phyloP scores from a whole-genome alignment of 1,284 basidiomycete genomes.

The Austroboletus novae-zelandiae region DNA sequence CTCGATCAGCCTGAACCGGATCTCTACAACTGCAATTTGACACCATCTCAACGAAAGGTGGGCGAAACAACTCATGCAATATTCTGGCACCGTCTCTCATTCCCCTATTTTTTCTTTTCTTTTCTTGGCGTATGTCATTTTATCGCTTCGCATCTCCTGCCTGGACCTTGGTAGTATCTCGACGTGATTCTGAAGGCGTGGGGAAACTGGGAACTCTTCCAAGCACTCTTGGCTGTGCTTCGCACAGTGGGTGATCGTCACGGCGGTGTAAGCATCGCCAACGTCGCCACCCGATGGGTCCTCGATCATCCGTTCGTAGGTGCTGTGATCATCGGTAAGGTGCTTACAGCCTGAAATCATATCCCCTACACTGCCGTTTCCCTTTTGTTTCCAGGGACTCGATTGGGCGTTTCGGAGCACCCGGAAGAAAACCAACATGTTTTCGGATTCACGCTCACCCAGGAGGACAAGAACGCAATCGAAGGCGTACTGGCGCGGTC shows the following conservation, averaged over 20 bases:
- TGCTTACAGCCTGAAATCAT: slow-evolving; percentile 2
- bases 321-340: slow-evolving; percentile 57
- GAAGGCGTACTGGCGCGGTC: slow-evolving; percentile 59
- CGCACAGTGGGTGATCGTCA: slow-evolving; percentile 67
- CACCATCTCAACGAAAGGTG: slow-evolving; percentile 81
- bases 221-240: slow-evolving; percentile 57
- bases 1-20: slow-evolving; percentile 67
- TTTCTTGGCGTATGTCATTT: background rate
- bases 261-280: slow-evolving; percentile 65
- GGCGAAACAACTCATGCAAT: slow-evolving; percentile 6
- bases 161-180: slow-evolving; percentile 54
- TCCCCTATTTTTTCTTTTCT: background rate
- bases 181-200: slow-evolving; percentile 77
- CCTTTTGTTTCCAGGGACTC: slow-evolving; percentile 47
- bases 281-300: slow-evolving; percentile 64
- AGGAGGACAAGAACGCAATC: slow-evolving; percentile 57
- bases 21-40: slow-evolving; percentile 57
- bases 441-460: slow-evolving; percentile 56
- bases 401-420: slow-evolving; percentile 76
- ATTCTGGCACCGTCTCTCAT: background rate
- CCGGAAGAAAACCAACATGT: slow-evolving; percentile 63
- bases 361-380: background rate
- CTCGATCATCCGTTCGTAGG: slow-evolving; percentile 39
- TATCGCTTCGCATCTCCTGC: too few relatives aligned
- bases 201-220: slow-evolving; percentile 77